Conservation (phyloP, 2,329 filamentous ascomycete genomes). For the Scedosporium minutisporum region DNA sequence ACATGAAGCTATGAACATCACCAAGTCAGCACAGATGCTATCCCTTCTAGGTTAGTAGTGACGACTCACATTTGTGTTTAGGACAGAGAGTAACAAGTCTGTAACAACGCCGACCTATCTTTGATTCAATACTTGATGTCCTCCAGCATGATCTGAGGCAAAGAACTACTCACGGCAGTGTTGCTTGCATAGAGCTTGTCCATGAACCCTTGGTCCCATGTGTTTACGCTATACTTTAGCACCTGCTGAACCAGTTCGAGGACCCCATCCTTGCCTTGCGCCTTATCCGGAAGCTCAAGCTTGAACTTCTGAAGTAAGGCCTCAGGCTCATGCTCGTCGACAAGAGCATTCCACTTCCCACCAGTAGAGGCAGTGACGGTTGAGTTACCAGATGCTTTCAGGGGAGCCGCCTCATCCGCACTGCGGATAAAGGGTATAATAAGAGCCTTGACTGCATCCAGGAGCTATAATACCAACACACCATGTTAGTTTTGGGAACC, state of each 20-base stretch:
- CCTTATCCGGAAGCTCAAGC: conserved; percentile 48
- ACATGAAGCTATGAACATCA: conserved; percentile 57
- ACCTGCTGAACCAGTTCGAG: conserved; percentile 61
- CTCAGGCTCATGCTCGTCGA: conserved; percentile 52
- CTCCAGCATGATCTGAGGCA: neutral
- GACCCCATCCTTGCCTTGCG: conserved; percentile 62
- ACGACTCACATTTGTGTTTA: conserved; percentile 74
- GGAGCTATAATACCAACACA: conserved; percentile 40
- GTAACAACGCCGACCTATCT: conserved; percentile 66
- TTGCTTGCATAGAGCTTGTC: conserved; percentile 92
- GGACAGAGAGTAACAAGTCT: conserved; percentile 70
- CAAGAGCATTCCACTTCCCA: conserved; percentile 44
- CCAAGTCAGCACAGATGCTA: too few relatives aligned
- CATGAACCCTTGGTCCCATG: conserved; percentile 95
- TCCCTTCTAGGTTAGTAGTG: neutral
- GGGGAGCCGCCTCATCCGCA: conserved; percentile 53
- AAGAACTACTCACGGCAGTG: conserved; percentile 52
- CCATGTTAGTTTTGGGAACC: neutral
- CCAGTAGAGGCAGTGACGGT: conserved; percentile 27
- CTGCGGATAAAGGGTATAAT: conserved; percentile 61
- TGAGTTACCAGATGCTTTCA: conserved; percentile 42
- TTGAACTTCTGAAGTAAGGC: conserved; percentile 45
- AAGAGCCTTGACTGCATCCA: conserved; percentile 56
- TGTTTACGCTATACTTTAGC: conserved; percentile 84
- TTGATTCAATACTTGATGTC: neutral